Evolutionary conservation across 805 yeast species (phyloP).

Genomic region (Candida nemodendra): DNA sequence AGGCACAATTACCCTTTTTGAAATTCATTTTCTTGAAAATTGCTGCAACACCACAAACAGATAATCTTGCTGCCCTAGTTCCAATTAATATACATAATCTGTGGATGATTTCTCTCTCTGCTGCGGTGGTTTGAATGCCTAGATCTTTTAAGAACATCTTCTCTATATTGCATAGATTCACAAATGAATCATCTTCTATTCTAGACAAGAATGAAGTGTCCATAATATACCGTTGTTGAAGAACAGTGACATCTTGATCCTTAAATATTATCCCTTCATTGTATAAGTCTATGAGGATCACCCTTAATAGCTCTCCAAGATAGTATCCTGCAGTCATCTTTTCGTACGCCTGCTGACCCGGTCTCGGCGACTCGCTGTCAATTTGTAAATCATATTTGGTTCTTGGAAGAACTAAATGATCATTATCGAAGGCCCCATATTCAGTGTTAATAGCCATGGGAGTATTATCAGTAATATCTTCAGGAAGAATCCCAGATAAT

Average conservation of each 20-base stretch:
- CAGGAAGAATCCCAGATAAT: slow-evolving; percentile 65
- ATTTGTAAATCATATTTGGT: slow-evolving; percentile 81
- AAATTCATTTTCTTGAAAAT: slow-evolving; percentile 83
- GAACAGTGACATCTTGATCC: slow-evolving; percentile 62
- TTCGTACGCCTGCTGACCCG: slow-evolving; percentile 93
- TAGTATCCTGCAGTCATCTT: slow-evolving; percentile 98
- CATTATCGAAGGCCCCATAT: slow-evolving; percentile 97
- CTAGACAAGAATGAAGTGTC: slow-evolving; percentile 87
- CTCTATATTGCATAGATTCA: slow-evolving; percentile 73
- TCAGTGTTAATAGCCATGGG: slow-evolving; percentile 98
- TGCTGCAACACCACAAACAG: slow-evolving; percentile 95
- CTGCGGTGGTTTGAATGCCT: slow-evolving; percentile 61
- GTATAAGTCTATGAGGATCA: slow-evolving; percentile 71
- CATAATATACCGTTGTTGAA: slow-evolving; percentile 66
- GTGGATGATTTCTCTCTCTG: slow-evolving; percentile 82
- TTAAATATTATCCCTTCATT: slow-evolving; percentile 65
- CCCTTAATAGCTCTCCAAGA: slow-evolving; percentile 86
- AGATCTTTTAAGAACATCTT: slow-evolving; percentile 60
- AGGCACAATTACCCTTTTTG: slow-evolving; percentile 82
- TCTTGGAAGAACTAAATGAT: slow-evolving; percentile 79
- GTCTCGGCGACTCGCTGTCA: slow-evolving; percentile 88
- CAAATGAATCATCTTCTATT: slow-evolving; percentile 88
- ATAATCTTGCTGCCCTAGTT: slow-evolving; percentile 86
- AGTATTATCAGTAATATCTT: slow-evolving; percentile 57
- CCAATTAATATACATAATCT: slow-evolving; percentile 85